These are phyloP conservation scores for Prototheca wickerhamii DNA, from an alignment of 163 green algal species.

Conservation along the genomic window DNA sequence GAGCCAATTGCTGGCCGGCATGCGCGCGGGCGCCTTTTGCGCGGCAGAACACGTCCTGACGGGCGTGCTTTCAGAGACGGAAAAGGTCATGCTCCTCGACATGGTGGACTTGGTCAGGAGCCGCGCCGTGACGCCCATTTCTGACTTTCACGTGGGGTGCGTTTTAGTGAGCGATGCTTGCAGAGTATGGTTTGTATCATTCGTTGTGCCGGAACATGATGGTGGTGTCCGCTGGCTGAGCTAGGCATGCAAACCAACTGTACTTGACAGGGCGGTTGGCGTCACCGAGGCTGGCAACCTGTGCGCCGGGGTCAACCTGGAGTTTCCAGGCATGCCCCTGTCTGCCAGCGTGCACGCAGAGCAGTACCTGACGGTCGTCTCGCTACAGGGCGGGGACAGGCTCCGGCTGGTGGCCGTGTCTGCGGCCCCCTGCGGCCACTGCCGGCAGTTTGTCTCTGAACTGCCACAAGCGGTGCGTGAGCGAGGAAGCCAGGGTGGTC, in stretches of 20 bases:
- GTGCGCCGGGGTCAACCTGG: slow-evolving; percentile 90
- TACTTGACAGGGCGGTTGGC: slow-evolving; percentile 52
- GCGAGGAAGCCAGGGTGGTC: neutral
- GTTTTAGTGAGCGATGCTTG: too few relatives aligned
- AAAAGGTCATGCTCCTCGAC: too few relatives aligned
- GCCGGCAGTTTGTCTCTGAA: slow-evolving; percentile 92
- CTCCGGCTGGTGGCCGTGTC: slow-evolving; percentile 70
- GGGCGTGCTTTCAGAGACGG: too few relatives aligned
- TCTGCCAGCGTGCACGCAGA: slow-evolving; percentile 91
- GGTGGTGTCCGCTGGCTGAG: too few relatives aligned
- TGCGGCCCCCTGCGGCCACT: slow-evolving; percentile 91
- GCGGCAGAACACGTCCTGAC: too few relatives aligned
- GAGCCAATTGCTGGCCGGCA: too few relatives aligned
- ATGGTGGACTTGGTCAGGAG: too few relatives aligned
- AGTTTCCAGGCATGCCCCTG: slow-evolving; percentile 76
- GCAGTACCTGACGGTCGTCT: slow-evolving; percentile 87
- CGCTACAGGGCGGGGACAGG: slow-evolving; percentile 58
- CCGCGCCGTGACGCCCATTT: too few relatives aligned
- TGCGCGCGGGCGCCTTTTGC: too few relatives aligned
- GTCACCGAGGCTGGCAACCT: slow-evolving; percentile 64
- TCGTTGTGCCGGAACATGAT: too few relatives aligned
- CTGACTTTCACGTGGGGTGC: too few relatives aligned
- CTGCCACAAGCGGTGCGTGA: slow-evolving; percentile 56
- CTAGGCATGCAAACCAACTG: neutral
- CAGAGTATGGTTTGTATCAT: too few relatives aligned